These are phyloP conservation scores for Chrysophaeum taylorii DNA, from an alignment of 352 stramenopile species.

Conservation along the genomic window DNA sequence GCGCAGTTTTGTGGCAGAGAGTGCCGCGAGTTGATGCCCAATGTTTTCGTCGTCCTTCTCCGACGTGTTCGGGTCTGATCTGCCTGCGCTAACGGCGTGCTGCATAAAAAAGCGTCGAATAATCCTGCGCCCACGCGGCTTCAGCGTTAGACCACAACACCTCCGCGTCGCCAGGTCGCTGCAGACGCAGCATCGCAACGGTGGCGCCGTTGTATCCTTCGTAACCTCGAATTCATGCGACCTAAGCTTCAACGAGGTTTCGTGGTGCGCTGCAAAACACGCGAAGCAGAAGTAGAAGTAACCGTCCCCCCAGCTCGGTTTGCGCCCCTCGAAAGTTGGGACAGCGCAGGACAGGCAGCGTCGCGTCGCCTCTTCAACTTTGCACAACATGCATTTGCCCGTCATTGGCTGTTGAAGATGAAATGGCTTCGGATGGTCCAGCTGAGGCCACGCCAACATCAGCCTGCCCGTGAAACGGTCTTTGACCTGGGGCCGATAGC, in stretches of 20 bases:
- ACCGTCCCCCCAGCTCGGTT: not conserved
- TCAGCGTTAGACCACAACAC: not conserved
- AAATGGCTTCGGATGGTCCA: conserved; percentile 8
- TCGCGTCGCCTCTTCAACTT: not conserved
- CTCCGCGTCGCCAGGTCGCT: not conserved
- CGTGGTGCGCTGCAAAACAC: conserved; percentile 4
- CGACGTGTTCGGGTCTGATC: not conserved
- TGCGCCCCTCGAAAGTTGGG: not conserved
- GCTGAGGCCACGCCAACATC: conserved; percentile 5
- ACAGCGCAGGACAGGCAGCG: not conserved
- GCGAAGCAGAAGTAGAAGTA: conserved; percentile 13
- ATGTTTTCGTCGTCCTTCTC: not conserved
- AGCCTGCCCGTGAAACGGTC: not conserved
- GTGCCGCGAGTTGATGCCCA: not conserved
- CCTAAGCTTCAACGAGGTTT: not conserved
- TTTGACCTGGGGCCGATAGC: not conserved
- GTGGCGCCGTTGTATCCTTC: not conserved
- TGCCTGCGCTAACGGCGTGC: not conserved
- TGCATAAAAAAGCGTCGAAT: not conserved
- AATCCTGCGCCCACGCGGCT: not conserved
- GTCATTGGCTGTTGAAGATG: not conserved
- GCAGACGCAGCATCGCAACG: conserved; percentile 4
- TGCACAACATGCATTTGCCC: conserved; percentile 8
- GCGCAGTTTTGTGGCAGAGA: not conserved
- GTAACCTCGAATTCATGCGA: not conserved